Conservation (phyloP, 2,329 filamentous ascomycete species). For the Pseudofabraea citricarpa region DNA sequence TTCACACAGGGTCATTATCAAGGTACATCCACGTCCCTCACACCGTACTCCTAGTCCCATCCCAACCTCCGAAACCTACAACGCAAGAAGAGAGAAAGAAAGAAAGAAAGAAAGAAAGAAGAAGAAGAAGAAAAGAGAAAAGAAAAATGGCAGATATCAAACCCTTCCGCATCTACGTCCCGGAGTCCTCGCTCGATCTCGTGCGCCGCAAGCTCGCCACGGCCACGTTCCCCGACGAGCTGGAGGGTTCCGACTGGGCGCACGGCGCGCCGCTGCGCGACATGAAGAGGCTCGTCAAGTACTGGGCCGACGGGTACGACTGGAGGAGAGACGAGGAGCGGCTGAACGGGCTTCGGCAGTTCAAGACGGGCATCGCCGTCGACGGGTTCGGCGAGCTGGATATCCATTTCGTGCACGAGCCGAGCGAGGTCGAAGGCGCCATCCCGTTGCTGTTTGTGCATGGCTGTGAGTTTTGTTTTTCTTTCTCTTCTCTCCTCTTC, state of each 20-base stretch:
- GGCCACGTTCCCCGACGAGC: conserved; percentile 9
- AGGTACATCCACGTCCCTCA: too few relatives aligned
- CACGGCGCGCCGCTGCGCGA: conserved; percentile 7
- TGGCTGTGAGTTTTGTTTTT: conserved; percentile 63
- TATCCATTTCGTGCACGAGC: conserved; percentile 61
- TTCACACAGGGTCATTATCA: too few relatives aligned
- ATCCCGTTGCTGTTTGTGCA: conserved; percentile 66
- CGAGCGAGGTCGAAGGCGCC: conserved; percentile 42
- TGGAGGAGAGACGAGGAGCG: conserved; percentile 18
- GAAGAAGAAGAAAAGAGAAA: too few relatives aligned
- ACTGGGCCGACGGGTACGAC: conserved; percentile 18
- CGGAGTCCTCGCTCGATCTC: conserved; percentile 4
- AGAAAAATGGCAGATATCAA: conserved; percentile 2
- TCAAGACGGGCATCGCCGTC: conserved; percentile 37
- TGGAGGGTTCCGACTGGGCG: conserved; percentile 7
- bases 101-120: too few relatives aligned
- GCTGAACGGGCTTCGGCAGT: conserved; percentile 22
- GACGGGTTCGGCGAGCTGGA: conserved; percentile 54
- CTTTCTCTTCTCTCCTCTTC: conserved; percentile 45
- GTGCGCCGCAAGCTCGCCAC: conserved; percentile 4
- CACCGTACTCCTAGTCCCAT: too few relatives aligned
- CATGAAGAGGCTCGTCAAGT: conserved; percentile 6
- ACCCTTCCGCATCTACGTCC: conserved; percentile 5
- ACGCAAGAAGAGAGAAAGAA: too few relatives aligned
- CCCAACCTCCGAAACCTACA: too few relatives aligned